A percentile compares a stretch with the other conserved stretches of the same genome.
phyloP scores from a whole-genome alignment of 305 asterid genomes.

The Ajuga reptans region DNA sequence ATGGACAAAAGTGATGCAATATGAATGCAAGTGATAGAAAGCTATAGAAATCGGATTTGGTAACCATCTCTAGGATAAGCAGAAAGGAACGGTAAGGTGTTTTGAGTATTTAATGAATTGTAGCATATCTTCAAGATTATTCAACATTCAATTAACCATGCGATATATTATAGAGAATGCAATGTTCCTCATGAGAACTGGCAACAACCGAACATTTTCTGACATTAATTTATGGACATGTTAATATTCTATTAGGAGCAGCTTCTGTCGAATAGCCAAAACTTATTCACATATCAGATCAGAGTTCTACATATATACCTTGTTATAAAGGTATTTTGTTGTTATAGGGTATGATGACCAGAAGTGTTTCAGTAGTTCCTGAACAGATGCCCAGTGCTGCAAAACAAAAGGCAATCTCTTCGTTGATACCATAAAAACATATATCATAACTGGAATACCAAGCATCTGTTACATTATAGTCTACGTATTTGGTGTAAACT shows the following conservation, averaged over 20 bases:
- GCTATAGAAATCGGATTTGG: not conserved
- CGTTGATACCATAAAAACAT: constrained; percentile 5
- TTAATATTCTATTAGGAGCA: not conserved
- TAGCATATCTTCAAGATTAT: not conserved
- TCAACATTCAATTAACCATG: not conserved
- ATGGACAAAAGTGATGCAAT: not conserved
- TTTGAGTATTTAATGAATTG: not conserved
- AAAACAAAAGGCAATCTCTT: constrained; percentile 18
- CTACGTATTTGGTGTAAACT: constrained; percentile 28
- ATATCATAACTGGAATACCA: constrained; percentile 6
- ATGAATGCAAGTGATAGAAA: not conserved
- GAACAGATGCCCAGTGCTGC: constrained; percentile 86
- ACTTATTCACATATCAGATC: not conserved
- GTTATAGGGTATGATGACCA: constrained; percentile 98
- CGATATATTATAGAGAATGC: not conserved
- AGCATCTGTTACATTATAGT: not conserved
- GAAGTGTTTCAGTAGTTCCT: constrained; percentile 86
- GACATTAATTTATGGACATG: not conserved
- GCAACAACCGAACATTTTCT: not conserved
- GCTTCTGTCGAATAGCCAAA: not conserved
- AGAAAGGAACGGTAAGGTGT: not conserved
- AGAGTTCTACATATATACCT: constrained; percentile 38
- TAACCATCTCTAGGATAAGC: not conserved
- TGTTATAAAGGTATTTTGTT: constrained; percentile 56
- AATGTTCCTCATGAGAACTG: not conserved